A percentile compares a stretch with the other conserved stretches of the same genome.
phyloP scores from a whole-genome alignment of 257 asterid species.

The Apocynum venetum region DNA sequence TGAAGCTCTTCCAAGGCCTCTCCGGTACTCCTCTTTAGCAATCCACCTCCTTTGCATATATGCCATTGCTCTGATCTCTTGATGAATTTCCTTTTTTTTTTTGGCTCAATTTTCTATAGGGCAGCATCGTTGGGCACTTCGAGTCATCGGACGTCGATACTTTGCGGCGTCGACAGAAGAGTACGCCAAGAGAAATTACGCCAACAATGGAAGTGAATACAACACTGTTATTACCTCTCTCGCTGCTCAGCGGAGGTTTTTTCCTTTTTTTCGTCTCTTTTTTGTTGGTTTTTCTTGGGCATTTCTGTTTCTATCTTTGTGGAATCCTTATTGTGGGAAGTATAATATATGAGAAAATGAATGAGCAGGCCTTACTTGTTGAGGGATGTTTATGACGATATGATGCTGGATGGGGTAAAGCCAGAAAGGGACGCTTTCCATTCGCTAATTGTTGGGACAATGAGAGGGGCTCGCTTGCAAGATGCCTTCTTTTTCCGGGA shows the following conservation, averaged over 20 bases:
- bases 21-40: conserved; percentile 30
- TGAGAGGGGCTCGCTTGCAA: conserved; percentile 88
- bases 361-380: conserved; percentile 50
- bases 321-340: background rate
- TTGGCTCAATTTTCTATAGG: conserved; percentile 31
- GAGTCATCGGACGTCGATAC: conserved; percentile 59
- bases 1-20: conserved; percentile 59
- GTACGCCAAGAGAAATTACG: conserved; percentile 71
- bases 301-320: background rate
- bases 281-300: background rate
- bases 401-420: conserved; percentile 98
- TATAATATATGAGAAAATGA: background rate
- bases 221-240: conserved; percentile 71
- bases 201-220: conserved; percentile 72
- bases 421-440: conserved; percentile 95
- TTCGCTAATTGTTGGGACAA: conserved; percentile 79
- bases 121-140: conserved; percentile 37
- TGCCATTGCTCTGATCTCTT: background rate
- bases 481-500: conserved; percentile 86
- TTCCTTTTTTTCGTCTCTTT: background rate
- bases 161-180: conserved; percentile 59
- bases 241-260: conserved; percentile 62
- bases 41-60: background rate
- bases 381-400: conserved; percentile 96
- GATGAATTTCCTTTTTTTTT: background rate